Conservation (phyloP, 371 early-diverging fungal genomes). For the Fennellomyces sp. region DNA sequence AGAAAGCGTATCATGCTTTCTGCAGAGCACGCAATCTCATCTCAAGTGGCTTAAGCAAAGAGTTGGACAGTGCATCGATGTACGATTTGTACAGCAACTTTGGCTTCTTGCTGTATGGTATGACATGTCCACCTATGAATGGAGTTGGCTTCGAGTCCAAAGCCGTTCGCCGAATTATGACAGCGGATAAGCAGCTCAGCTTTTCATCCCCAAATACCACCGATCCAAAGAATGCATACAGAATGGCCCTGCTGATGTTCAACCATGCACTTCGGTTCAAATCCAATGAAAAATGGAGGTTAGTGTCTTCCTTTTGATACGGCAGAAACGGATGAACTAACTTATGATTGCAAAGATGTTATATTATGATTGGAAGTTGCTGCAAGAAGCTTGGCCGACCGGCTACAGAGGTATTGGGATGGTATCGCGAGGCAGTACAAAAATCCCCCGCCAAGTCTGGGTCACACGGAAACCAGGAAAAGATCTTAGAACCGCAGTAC, state of each 20-base stretch:
- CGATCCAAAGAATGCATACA: conserved; percentile 41
- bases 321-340: conserved; percentile 32
- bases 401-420: conserved; percentile 47
- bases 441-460: conserved; percentile 43
- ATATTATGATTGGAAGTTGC: conserved; percentile 68
- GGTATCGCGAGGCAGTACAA: conserved; percentile 47
- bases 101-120: conserved; percentile 65
- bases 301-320: not conserved
- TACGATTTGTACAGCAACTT: conserved; percentile 58
- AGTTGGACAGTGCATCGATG: conserved; percentile 9
- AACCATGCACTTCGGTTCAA: conserved; percentile 39
- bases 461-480: conserved; percentile 54
- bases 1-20: conserved; percentile 66
- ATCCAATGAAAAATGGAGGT: conserved; percentile 32
- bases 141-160: conserved; percentile 49
- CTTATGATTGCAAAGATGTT: conserved; percentile 33
- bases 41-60: not conserved
- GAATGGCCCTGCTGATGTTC: conserved; percentile 43
- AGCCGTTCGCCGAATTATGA: conserved; percentile 6
- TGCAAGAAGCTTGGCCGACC: conserved; percentile 54
- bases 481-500: conserved; percentile 61
- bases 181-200: conserved; percentile 18
- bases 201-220: conserved; percentile 5
- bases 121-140: conserved; percentile 71
- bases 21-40: conserved; percentile 40